phyloP scores from a whole-genome alignment of 805 yeast species.

The Citeromyces matritensis region DNA sequence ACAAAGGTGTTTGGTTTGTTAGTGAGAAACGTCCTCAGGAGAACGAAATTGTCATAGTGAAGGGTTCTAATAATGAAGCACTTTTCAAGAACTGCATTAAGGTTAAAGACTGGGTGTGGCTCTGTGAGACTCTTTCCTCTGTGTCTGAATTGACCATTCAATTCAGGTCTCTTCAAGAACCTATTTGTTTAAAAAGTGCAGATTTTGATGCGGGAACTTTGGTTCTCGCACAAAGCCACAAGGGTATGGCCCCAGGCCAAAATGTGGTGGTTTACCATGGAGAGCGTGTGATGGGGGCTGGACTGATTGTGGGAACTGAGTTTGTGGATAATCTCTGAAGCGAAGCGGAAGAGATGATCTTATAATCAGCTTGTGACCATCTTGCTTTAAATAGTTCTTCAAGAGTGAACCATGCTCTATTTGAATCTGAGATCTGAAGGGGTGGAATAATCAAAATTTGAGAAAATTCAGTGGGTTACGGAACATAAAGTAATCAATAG shows the following conservation, averaged over 20 bases:
- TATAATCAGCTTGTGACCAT: too few relatives aligned
- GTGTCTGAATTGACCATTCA: conserved; percentile 30
- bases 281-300: conserved; percentile 57
- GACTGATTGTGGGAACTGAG: conserved; percentile 14
- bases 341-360: too few relatives aligned
- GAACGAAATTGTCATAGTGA: conserved; percentile 71
- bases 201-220: conserved; percentile 12
- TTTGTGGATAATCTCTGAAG: too few relatives aligned
- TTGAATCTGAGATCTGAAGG: too few relatives aligned
- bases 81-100: conserved; percentile 29
- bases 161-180: conserved; percentile 59
- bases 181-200: conserved; percentile 20
- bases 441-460: too few relatives aligned
- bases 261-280: conserved; percentile 58
- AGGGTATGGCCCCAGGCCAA: conserved; percentile 90
- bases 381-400: conserved; percentile 2
- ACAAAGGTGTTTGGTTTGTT: conserved; percentile 77
- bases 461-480: too few relatives aligned
- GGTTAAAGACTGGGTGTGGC: conserved; percentile 36
- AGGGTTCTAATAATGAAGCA: conserved; percentile 44
- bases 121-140: conserved; percentile 8
- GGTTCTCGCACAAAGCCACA: conserved; percentile 23
- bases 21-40: conserved; percentile 46
- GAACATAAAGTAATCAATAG: too few relatives aligned
- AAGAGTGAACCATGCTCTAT: too few relatives aligned